Evolutionary conservation across 768 basidiomycete species (phyloP), one percentile per base, ranked within the genome.

Genomic region (Suillus paluster): DNA sequence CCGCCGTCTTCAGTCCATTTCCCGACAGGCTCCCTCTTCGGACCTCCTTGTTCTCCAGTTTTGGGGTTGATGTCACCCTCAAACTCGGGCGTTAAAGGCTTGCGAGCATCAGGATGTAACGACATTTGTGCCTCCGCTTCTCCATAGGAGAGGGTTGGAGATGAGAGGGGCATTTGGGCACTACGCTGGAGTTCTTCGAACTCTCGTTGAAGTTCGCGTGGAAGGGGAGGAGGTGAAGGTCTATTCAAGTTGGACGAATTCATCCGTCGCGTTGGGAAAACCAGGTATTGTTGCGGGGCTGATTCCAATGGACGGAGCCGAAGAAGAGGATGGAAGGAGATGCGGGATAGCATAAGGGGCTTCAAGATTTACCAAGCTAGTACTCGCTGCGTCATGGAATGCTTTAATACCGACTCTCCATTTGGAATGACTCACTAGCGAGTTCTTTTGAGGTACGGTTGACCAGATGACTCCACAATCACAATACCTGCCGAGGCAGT

Each of bases 31-130:
- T 97, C 95, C 34, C 79, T 82, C 79, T 95, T 96, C 23, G 95
- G 95, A 0, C 95, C 95, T 0, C 92, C 93, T 52, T 83, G 77
- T 74, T 97, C 95, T 14, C 95, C 95, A 3, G 95, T 97, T 2
- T 66, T 66, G 1, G 94, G 95, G 68, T 97, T 95, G 41, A 80
- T 73, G 48, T 94, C 88, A 21, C 94, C 95, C 61, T 90, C 86
- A 68, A 95, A 95, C 66, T 91, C 88, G 11, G 87, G 80, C 21
- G 79, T 76, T 25, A 88, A 61, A 1, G 86, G 84, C 17, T 74
- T 72, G 25, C 82, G 85, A 0, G 89, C 85, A 69, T 95, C 91
- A 2, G 91, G 90, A 68, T 94, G 92, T 48, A 85, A 69, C 2
- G 84, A 77, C 21, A 83, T 77, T 33, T 80, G 77, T 42, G 75